phyloP scores from a whole-genome alignment of 495 filamentous ascomycete genomes.

The Rusavskia elegans region DNA sequence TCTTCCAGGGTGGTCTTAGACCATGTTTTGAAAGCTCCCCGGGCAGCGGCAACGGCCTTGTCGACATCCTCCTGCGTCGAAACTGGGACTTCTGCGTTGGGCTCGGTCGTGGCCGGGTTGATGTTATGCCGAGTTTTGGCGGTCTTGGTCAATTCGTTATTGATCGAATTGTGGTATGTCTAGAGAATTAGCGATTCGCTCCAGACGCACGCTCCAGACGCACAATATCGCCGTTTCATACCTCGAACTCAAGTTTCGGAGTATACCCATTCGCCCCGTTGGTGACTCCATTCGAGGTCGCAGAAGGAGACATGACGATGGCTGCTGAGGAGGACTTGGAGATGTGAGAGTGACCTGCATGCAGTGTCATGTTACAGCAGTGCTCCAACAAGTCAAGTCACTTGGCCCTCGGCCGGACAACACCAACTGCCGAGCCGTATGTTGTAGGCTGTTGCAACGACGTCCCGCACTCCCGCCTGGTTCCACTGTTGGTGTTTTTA shows the following conservation, averaged over 20 bases:
- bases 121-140: conserved; percentile 17
- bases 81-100: conserved; percentile 38
- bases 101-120: conserved; percentile 33
- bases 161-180: conserved; percentile 24
- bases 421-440: no score
- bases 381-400: no score
- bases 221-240: neutral
- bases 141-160: conserved; percentile 20
- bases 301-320: neutral
- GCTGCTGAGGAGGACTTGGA: neutral
- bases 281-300: neutral
- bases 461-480: no score
- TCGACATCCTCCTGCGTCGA: conserved; percentile 37
- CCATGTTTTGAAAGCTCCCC: conserved; percentile 35
- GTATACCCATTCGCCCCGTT: neutral
- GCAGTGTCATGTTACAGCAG: no score
- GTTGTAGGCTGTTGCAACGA: no score
- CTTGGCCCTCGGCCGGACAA: no score
- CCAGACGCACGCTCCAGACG: neutral
- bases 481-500: no score
- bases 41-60: conserved; percentile 30
- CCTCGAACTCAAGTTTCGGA: neutral
- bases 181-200: neutral
- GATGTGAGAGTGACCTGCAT: no score
- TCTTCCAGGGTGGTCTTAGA: conserved; percentile 31